Evolutionary conservation across 352 stramenopile species (phyloP).

Genomic region (Phytophthora fragariae): DNA sequence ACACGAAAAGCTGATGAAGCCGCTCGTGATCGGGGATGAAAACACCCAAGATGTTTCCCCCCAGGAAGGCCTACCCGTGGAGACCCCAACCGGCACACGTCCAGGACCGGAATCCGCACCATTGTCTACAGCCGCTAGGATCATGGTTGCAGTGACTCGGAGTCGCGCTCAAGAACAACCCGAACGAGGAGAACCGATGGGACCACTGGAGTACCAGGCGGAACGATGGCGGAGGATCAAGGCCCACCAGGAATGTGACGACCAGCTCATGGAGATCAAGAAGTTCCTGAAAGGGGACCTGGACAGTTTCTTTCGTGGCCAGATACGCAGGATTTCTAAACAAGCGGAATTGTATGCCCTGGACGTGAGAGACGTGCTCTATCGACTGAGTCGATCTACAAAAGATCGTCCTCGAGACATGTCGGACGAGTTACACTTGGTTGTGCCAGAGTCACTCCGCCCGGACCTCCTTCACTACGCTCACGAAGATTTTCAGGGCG

Average conservation of each 20-base stretch:
- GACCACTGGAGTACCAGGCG: too few relatives aligned
- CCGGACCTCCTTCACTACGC: too few relatives aligned
- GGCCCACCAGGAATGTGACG: too few relatives aligned
- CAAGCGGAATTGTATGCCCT: background rate
- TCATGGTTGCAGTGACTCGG: background rate
- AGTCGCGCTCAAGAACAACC: background rate
- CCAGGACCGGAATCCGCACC: background rate
- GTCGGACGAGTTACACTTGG: background rate
- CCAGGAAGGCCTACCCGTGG: background rate
- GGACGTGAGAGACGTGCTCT: background rate
- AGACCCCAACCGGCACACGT: background rate
- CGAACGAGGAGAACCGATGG: too few relatives aligned
- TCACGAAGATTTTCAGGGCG: background rate
- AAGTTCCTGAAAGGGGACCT: slow-evolving; percentile 6
- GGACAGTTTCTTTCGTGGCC: too few relatives aligned
- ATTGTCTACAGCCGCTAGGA: background rate
- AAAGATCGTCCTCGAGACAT: background rate
- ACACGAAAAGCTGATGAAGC: slow-evolving; percentile 9
- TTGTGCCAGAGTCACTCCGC: background rate
- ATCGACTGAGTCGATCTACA: background rate
- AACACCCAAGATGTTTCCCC: background rate
- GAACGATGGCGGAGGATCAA: too few relatives aligned
- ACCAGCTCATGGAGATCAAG: background rate
- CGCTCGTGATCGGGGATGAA: background rate
- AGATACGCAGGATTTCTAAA: background rate